Evolutionary conservation across 2,329 filamentous ascomycete genomes (phyloP), one percentile per base, ranked within the genome.

Genomic region (Trichophaea hybrida): DNA sequence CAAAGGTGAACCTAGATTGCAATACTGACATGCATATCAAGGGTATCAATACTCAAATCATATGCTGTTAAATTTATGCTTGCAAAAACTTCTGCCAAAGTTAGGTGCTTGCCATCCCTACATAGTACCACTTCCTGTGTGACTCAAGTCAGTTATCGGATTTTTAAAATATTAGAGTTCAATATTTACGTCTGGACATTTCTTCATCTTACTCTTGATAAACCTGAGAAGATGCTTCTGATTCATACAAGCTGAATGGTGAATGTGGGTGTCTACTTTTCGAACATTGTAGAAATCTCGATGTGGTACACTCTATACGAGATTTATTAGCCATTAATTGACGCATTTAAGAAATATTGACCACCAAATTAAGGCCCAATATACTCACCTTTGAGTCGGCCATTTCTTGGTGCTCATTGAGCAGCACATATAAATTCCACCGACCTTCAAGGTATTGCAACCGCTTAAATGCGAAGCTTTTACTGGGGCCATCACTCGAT

Each of bases 191-290:
- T 97, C 87, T 0, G 90, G 89, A 15, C 81, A 93, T 73, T 95
- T 98, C 79, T 96, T 97, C 88, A 98, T 96, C 75, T 98, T 98
- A 74, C 89, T 95, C 74, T 98, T 98, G 76, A 98, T 98, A 74
- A 98, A 98, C 58, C 93, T 88, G 62, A 98, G 76, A 59, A 98
- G 75, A 78, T 98, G 93, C 74, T 98, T 98, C 73, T 98, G 93
- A 71, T 98, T 98, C 93, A 98, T 98, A 72, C 93, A 98, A 31
- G 93, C 93, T 13, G 93, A 98, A 73, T 98, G 93, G 71, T 98
- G 93, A 68, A 98, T 93, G 78, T 98, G 93, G 6, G 93, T 98
- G 71, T 98, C 93, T 55, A 98, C 93, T 73, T 98, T 98, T 70
- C 93, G 81, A 53, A 98, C 93, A 70, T 98, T 98, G 76, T 98